A percentile compares a stretch with the other conserved stretches of the same genome.
phyloP scores from a whole-genome alignment of 257 asterid species.

The Forsythia suspensa region DNA sequence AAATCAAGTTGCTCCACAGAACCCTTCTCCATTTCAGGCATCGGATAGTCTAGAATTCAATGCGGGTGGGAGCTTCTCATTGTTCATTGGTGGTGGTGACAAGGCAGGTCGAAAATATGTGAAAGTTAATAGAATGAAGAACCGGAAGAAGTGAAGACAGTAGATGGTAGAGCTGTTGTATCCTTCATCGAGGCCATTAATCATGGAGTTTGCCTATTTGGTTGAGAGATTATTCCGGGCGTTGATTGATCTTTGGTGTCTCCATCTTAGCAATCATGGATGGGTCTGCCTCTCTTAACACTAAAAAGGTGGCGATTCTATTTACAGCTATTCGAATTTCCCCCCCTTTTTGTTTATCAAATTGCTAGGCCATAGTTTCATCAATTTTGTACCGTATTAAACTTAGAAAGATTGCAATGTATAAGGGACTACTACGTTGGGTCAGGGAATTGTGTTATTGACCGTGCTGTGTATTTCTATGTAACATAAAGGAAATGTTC shows the following conservation, averaged over 20 bases:
- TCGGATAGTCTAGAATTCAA: slow-evolving; percentile 38
- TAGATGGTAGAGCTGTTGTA: neutral
- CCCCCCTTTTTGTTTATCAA: neutral
- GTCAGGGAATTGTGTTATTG: neutral
- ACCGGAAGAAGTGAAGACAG: slow-evolving; percentile 30
- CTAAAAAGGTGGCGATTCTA: neutral
- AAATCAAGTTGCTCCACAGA: slow-evolving; percentile 44
- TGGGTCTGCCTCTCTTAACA: neutral
- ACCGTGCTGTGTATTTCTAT: neutral
- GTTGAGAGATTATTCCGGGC: neutral
- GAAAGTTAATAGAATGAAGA: slow-evolving; percentile 28
- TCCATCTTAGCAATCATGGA: neutral
- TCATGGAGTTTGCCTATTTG: neutral
- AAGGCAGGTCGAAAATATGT: slow-evolving; percentile 34
- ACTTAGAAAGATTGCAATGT: neutral
- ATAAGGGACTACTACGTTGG: neutral
- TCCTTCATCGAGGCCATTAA: neutral
- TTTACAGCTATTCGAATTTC: neutral
- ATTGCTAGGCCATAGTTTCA: slow-evolving; percentile 10
- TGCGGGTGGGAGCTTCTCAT: slow-evolving; percentile 45
- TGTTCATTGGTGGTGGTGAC: slow-evolving; percentile 38
- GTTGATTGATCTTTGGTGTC: neutral
- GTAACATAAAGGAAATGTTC: slow-evolving; percentile 12
- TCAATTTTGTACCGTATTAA: slow-evolving; percentile 12
- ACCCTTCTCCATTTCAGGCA: slow-evolving; percentile 39